Percentiles rank a stretch among this genome's conserved stretches.
Conservation (phyloP, 352 stramenopile species). For the Pythium volutum region DNA sequence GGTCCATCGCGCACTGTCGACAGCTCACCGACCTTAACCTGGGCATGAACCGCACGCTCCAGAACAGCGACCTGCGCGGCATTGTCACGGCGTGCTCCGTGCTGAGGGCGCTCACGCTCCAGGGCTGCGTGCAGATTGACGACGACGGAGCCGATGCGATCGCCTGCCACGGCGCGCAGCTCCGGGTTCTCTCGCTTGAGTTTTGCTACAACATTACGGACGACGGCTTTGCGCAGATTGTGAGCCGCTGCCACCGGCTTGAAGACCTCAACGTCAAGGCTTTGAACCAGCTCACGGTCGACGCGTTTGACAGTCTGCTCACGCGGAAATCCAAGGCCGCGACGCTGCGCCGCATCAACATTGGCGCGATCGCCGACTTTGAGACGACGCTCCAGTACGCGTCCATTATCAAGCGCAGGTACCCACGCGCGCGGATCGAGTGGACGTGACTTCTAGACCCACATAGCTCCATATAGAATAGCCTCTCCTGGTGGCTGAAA, state of each 20-base stretch:
- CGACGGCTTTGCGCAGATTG: conserved; percentile 48
- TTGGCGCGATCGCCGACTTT: conserved; percentile 66
- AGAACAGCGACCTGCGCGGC: conserved; percentile 44
- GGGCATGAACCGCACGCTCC: conserved; percentile 67
- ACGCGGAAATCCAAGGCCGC: conserved; percentile 22
- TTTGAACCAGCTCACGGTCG: conserved; percentile 73
- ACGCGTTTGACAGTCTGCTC: conserved; percentile 51
- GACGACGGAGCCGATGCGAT: conserved; percentile 51
- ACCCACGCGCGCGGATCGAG: conserved; percentile 62
- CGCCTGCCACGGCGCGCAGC: conserved; percentile 27
- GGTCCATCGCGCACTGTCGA: conserved; percentile 48
- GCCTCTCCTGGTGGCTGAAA: not conserved
- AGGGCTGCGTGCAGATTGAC: conserved; percentile 65
- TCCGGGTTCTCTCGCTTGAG: conserved; percentile 75
- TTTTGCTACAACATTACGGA: conserved; percentile 90
- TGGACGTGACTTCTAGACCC: conserved; percentile 41
- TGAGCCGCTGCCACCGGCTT: conserved; percentile 47
- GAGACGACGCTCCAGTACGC: conserved; percentile 60
- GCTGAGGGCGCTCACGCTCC: conserved; percentile 48
- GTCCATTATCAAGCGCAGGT: conserved; percentile 56
- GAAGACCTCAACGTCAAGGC: conserved; percentile 84
- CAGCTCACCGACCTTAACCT: conserved; percentile 65
- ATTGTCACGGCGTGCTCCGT: conserved; percentile 43
- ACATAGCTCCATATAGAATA: not conserved
- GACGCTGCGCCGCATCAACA: conserved; percentile 50